Evolutionary conservation across 371 early-diverging fungal genomes (phyloP).

Genomic region (Apophysomyces variabilis): DNA sequence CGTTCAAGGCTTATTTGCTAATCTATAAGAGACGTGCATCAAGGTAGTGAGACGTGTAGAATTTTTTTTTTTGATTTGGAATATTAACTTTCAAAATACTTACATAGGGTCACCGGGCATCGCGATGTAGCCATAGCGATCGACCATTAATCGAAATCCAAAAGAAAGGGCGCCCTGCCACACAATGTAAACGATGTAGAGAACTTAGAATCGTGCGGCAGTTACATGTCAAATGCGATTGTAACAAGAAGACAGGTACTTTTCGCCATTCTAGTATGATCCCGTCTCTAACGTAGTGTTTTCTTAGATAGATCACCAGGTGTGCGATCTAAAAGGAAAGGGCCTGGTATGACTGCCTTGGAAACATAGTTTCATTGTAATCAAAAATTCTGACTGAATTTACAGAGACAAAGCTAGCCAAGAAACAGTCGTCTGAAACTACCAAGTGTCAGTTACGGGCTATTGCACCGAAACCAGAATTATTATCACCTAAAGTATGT

Average conservation of each 20-base stretch:
- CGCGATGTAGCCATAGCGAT: constrained; percentile 61
- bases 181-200: constrained; percentile 79
- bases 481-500: background rate
- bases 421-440: background rate
- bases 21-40: constrained; percentile 42
- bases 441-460: constrained; percentile 9
- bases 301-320: background rate
- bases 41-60: constrained; percentile 26
- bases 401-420: background rate
- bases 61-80: background rate
- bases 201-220: constrained; percentile 73
- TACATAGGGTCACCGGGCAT: constrained; percentile 65
- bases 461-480: constrained; percentile 25
- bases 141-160: constrained; percentile 71
- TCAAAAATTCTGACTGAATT: background rate
- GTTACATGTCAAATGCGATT: constrained; percentile 77
- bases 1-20: background rate
- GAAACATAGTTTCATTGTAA: background rate
- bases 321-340: background rate
- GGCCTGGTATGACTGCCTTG: background rate
- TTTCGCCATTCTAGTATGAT: background rate
- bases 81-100: background rate
- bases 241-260: constrained; percentile 39
- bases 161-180: constrained; percentile 79
- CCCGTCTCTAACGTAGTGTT: background rate